These are phyloP conservation scores for Uncinocarpus reesii DNA, from an alignment of 2,329 filamentous ascomycete species.

Conservation along the genomic window DNA sequence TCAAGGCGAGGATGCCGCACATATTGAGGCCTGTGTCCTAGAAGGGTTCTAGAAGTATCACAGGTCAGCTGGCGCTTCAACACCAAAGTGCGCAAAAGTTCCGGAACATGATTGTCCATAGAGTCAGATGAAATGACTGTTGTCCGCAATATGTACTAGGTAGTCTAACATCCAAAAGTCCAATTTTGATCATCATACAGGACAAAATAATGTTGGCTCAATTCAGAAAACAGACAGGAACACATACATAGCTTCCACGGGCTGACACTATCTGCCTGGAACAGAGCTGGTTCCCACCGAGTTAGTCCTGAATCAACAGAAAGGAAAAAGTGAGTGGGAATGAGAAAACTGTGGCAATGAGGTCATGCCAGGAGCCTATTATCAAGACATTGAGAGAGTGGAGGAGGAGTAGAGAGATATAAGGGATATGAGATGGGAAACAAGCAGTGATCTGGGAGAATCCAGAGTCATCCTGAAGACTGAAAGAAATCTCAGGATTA, in stretches of 20 bases:
- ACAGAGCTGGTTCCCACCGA: not conserved
- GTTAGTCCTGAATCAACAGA: not conserved
- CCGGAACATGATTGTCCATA: not conserved
- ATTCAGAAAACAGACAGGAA: not conserved
- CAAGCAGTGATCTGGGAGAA: not conserved
- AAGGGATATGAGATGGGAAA: not conserved
- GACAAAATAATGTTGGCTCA: not conserved
- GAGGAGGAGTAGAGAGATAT: not conserved
- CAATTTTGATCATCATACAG: conserved; percentile 29
- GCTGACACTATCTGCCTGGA: not conserved
- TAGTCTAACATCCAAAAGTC: conserved; percentile 41
- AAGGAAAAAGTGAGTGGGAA: not conserved
- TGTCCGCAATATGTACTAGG: conserved; percentile 37
- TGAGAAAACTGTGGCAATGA: not conserved
- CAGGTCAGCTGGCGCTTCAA: conserved; percentile 4
- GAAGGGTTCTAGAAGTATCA: conserved; percentile 3
- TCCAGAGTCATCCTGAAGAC: not conserved
- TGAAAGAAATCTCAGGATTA: conserved; percentile 1
- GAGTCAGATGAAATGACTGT: conserved; percentile 18
- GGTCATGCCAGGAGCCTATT: not conserved
- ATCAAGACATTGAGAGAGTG: conserved; percentile 8
- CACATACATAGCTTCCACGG: not conserved
- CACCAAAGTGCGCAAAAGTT: not conserved
- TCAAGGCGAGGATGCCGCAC: conserved; percentile 54
- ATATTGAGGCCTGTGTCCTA: conserved; percentile 32